A percentile compares a stretch with the other conserved stretches of the same genome.
Conservation (phyloP, 2,329 filamentous ascomycete genomes). For the Rhynchosporium graminicola region DNA sequence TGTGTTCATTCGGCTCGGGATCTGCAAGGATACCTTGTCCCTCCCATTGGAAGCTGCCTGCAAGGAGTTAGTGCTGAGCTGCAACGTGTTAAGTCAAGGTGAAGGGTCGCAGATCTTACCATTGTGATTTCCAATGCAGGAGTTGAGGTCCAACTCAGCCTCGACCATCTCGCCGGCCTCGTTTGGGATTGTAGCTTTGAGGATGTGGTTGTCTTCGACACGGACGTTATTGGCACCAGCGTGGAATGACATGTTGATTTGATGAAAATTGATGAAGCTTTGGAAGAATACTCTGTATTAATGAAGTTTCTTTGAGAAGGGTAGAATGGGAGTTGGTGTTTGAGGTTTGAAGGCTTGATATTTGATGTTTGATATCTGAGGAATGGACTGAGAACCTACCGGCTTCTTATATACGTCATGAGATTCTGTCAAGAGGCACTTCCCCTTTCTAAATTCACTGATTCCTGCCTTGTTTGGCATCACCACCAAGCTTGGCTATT, state of each 20-base stretch:
- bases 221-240: slow-evolving; percentile 48
- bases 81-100: not conserved
- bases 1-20: not conserved
- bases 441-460: not conserved
- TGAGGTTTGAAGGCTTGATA: no score
- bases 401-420: not conserved
- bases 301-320: not conserved
- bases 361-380: not conserved
- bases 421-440: not conserved
- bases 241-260: slow-evolving; percentile 58
- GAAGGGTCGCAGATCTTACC: slow-evolving; percentile 39
- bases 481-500: not conserved
- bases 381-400: not conserved
- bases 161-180: slow-evolving; percentile 45
- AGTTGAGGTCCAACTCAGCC: slow-evolving; percentile 56
- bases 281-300: not conserved
- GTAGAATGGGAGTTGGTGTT: not conserved
- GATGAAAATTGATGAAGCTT: not conserved
- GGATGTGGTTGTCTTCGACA: slow-evolving; percentile 52
- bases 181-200: slow-evolving; percentile 51
- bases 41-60: slow-evolving; percentile 41
- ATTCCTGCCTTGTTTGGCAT: not conserved
- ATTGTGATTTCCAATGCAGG: slow-evolving; percentile 55
- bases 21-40: slow-evolving; percentile 28
- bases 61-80: not conserved